Evolutionary conservation across 2,329 filamentous ascomycete genomes (phyloP), one percentile per base, ranked within the genome.

Genomic region (Pezicula radicicola): DNA sequence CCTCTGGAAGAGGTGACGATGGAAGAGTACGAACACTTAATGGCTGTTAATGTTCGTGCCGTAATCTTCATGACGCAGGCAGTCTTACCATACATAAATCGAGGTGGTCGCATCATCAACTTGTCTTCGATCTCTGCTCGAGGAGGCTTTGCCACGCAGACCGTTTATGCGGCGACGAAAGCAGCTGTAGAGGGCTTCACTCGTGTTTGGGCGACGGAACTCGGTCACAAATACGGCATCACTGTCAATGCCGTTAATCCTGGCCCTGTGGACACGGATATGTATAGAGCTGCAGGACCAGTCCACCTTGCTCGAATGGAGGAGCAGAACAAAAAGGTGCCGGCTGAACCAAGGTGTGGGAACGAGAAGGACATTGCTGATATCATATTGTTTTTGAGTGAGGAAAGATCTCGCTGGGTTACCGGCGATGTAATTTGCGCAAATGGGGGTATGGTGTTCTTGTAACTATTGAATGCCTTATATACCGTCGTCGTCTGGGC

Each of bases 161-260:
- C 74, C 2, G 63, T 82, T 3, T 86, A 85, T 63, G 73, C 73
- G 44, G 75, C 77, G 0, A 78, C 75, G 4, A 86, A 86, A 61
- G 80, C 79, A 0, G 83, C 81, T 6, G 63, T 86, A 15, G 55
- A 53, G 28, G 55, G 48, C 4, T 42, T 55, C 12, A 50, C 30
- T 33, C 50, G 49, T 25, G 48, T 52, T 12, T 54, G 53, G 56
- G 55, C 54, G 6, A 51, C 21, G 21, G 21, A 21, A 21, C 21
- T 21, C 21, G 21, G 21, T 5, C 52, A 25, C n/a, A 55, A 55
- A 16, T 52, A 53, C 49, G 46, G 49, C 10, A 50, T 55, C 44
- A 57, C 50, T 12, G 53, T 58, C 3, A 56, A 57, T 35, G 52
- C 53, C 19, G 48, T 56, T 18, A 48, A 33, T 46, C 56, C 58